These are phyloP conservation scores for Citrullus amarus DNA, from an alignment of 306 rosid species.

Conservation along the genomic window DNA sequence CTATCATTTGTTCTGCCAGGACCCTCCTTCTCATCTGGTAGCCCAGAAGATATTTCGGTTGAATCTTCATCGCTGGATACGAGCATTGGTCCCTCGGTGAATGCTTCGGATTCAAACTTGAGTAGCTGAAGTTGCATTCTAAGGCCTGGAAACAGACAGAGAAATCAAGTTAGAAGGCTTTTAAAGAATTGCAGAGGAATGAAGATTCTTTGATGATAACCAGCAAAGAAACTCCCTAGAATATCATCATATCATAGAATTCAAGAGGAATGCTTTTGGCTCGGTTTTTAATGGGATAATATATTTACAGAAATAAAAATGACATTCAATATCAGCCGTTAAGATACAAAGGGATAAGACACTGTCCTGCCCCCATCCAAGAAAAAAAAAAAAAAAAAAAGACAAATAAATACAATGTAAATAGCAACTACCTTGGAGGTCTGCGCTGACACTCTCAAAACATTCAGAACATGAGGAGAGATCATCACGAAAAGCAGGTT, in stretches of 20 bases:
- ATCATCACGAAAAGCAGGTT: constrained; percentile 68
- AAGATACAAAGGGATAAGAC: not conserved
- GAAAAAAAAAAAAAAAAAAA: not conserved
- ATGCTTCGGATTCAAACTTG: constrained; percentile 57
- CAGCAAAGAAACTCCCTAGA: not conserved
- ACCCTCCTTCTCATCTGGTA: constrained; percentile 13
- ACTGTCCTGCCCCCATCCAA: not conserved
- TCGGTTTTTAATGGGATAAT: not conserved
- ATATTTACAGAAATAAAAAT: not conserved
- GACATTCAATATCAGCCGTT: not conserved
- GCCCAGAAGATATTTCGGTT: constrained; percentile 26
- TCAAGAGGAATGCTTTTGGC: not conserved
- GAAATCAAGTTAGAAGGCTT: not conserved
- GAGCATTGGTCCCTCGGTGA: constrained; percentile 46
- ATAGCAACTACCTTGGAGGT: constrained; percentile 59
- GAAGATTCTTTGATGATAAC: not conserved
- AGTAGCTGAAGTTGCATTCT: constrained; percentile 88
- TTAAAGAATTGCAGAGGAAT: not conserved
- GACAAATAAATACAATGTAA: not conserved
- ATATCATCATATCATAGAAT: not conserved
- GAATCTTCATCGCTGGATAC: constrained; percentile 59
- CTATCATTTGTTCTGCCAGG: constrained; percentile 25
- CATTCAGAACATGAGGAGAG: constrained; percentile 82
- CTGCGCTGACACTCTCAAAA: constrained; percentile 72
- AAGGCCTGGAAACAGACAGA: constrained; percentile 45